phyloP scores from a whole-genome alignment of 192 early-diverging fungal species.

The Coemansia guatemalensis region DNA sequence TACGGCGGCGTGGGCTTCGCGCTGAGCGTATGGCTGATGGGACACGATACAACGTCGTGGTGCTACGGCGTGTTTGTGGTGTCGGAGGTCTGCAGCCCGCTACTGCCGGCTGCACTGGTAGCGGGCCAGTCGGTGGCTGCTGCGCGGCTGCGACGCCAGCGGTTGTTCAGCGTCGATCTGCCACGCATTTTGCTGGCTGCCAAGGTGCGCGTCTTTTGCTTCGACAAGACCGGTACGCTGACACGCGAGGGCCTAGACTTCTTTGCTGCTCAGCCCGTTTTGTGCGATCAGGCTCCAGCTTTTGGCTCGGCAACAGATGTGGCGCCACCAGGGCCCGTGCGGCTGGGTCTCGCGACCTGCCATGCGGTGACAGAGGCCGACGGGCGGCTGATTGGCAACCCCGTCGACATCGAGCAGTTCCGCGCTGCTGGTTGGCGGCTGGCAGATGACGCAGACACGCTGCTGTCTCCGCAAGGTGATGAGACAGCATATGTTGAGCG shows the following conservation, averaged over 20 bases:
- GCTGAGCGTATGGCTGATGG: slow-evolving; percentile 60
- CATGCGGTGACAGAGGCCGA: slow-evolving; percentile 63
- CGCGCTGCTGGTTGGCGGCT: slow-evolving; percentile 57
- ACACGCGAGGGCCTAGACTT: slow-evolving; percentile 74
- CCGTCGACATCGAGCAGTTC: slow-evolving; percentile 81
- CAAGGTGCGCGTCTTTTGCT: slow-evolving; percentile 76
- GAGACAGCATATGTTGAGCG: slow-evolving; percentile 56
- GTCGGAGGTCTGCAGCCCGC: slow-evolving; percentile 66
- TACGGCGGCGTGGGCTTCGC: slow-evolving; percentile 67
- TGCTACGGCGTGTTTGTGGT: slow-evolving; percentile 75
- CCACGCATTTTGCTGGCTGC: slow-evolving; percentile 71
- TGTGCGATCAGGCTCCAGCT: slow-evolving; percentile 8
- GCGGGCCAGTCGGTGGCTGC: slow-evolving; percentile 72
- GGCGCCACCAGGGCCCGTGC: slow-evolving; percentile 26
- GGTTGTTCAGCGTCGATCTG: slow-evolving; percentile 75
- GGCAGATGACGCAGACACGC: slow-evolving; percentile 54
- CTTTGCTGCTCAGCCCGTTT: slow-evolving; percentile 48
- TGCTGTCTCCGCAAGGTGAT: slow-evolving; percentile 33
- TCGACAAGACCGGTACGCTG: slow-evolving; percentile 80
- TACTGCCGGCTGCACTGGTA: slow-evolving; percentile 73
- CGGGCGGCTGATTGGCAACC: slow-evolving; percentile 66
- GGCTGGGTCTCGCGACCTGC: slow-evolving; percentile 59
- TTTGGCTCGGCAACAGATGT: slow-evolving; percentile 23
- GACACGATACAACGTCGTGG: slow-evolving; percentile 65
- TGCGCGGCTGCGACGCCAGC: slow-evolving; percentile 58